These are phyloP conservation scores for Leucocoprinus birnbaumii DNA, from an alignment of 768 basidiomycete genomes.

Conservation along the genomic window DNA sequence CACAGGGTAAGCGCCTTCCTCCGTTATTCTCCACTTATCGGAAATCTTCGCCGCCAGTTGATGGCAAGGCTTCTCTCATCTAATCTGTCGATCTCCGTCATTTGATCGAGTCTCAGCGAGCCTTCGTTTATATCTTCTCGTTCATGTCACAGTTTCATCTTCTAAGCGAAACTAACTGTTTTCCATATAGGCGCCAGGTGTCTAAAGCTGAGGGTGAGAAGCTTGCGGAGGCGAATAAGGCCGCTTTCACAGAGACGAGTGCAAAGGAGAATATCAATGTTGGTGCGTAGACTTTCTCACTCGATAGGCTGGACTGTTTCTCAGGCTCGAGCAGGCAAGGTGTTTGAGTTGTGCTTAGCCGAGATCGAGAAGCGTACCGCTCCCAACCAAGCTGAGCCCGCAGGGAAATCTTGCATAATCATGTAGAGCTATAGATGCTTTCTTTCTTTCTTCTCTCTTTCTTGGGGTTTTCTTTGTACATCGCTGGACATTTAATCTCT, in stretches of 20 bases:
- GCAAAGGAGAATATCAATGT: slow-evolving; percentile 87
- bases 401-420: slow-evolving; percentile 32
- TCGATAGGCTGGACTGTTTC: not conserved
- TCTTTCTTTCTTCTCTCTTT: slow-evolving; percentile 2
- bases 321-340: slow-evolving; percentile 50
- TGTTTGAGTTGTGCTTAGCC: slow-evolving; percentile 79
- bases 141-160: slow-evolving; percentile 9
- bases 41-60: not conserved
- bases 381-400: slow-evolving; percentile 43
- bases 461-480: not conserved
- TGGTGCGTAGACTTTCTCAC: slow-evolving; percentile 50
- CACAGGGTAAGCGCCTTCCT: slow-evolving; percentile 47
- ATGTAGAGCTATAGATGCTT: slow-evolving; percentile 28
- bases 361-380: slow-evolving; percentile 78
- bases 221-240: slow-evolving; percentile 67
- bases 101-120: slow-evolving; percentile 17
- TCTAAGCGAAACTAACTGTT: not conserved
- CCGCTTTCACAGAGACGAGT: slow-evolving; percentile 86
- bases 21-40: slow-evolving; percentile 9
- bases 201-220: slow-evolving; percentile 68
- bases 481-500: not conserved
- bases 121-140: slow-evolving; percentile 19
- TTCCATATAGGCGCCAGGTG: slow-evolving; percentile 60
- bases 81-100: slow-evolving; percentile 15
- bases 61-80: not conserved